Evolutionary conservation across 176 grass and related monocot genomes (phyloP).

Genomic region (Panicum miliaceum): DNA sequence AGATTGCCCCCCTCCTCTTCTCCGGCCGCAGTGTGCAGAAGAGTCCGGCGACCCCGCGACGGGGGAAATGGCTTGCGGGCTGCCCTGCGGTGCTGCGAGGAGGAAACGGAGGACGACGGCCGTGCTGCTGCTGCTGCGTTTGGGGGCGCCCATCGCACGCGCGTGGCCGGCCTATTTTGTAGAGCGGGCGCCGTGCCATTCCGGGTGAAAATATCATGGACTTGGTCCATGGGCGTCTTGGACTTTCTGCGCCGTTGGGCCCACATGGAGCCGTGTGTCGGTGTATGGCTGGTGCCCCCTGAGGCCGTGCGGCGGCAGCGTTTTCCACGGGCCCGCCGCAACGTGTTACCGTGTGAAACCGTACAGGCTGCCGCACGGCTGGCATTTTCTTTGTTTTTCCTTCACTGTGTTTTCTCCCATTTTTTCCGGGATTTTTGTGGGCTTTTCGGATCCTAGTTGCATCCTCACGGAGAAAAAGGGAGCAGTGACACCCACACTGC

Average conservation of each 20-base stretch:
- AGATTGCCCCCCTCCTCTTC: background rate
- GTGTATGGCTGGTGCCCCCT: background rate
- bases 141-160: background rate
- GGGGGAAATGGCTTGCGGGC: constrained; percentile 12
- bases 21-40: background rate
- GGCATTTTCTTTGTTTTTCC: background rate
- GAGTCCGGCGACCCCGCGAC: constrained; percentile 5
- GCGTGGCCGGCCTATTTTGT: constrained; percentile 12
- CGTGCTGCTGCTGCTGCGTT: background rate
- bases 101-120: constrained; percentile 6
- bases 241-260: background rate
- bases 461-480: background rate
- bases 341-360: constrained; percentile 15
- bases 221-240: constrained; percentile 14
- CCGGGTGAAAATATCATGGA: constrained; percentile 37
- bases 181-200: background rate
- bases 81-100: background rate
- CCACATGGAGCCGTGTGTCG: constrained; percentile 30
- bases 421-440: background rate
- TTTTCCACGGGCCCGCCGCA: background rate
- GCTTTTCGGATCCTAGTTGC: background rate
- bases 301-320: background rate
- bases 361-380: background rate
- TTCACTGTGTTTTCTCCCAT: background rate
- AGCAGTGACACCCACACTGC: background rate